phyloP scores from a whole-genome alignment of 1,139 yeast species.

The Taphrina deformans region DNA sequence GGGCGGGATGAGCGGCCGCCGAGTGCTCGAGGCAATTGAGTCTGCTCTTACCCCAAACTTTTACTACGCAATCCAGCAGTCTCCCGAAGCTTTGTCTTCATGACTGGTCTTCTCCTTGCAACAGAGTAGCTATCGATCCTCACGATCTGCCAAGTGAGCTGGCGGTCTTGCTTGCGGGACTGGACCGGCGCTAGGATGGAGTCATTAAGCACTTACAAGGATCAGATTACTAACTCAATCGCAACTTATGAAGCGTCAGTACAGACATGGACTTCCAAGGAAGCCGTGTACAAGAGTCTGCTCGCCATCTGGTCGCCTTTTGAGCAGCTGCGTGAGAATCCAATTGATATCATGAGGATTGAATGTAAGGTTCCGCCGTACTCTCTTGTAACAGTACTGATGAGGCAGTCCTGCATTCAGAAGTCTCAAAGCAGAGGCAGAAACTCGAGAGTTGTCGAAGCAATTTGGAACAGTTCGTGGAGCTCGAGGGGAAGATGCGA shows the following conservation, averaged over 20 bases:
- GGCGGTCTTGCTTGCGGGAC: background rate
- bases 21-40: background rate
- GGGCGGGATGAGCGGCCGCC: background rate
- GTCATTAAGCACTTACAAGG: conserved; percentile 5
- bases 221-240: background rate
- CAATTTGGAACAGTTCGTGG: conserved; percentile 9
- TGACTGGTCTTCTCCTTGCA: too few relatives aligned
- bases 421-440: background rate
- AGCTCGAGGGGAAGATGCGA: conserved; percentile 19
- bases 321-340: conserved; percentile 10
- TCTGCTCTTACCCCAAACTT: background rate
- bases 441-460: conserved; percentile 4
- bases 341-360: conserved; percentile 16
- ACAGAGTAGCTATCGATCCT: too few relatives aligned
- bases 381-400: background rate
- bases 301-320: conserved; percentile 10
- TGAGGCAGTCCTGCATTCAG: conserved; percentile 6
- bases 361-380: conserved; percentile 4
- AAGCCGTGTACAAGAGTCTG: background rate
- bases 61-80: too few relatives aligned
- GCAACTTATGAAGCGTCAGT: conserved; percentile 6
- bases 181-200: background rate
- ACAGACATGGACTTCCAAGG: background rate
- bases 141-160: background rate
- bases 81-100: too few relatives aligned